Evolutionary conservation across 2,329 filamentous ascomycete species (phyloP).

Genomic region (Lasiodiplodia citricola): DNA sequence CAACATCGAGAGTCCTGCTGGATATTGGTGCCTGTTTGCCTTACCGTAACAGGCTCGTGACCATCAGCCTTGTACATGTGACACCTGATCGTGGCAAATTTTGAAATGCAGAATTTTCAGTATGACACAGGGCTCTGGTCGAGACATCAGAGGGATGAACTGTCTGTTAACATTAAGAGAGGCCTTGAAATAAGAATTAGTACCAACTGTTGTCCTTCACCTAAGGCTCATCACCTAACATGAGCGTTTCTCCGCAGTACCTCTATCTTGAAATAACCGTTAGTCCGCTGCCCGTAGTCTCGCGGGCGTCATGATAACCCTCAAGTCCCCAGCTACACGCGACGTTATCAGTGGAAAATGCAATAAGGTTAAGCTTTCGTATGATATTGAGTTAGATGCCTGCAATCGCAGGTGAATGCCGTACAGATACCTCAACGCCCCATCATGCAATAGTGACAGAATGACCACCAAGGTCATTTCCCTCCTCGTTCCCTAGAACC

Average conservation of each 20-base stretch:
- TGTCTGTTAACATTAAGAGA: no score
- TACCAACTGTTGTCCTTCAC: no score
- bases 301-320: background rate
- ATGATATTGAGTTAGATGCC: background rate
- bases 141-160: no score
- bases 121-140: no score
- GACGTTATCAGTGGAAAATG: background rate
- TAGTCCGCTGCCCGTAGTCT: background rate
- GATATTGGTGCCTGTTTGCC: background rate
- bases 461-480: background rate
- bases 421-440: background rate
- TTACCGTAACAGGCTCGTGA: background rate
- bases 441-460: conserved; percentile 6
- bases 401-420: background rate
- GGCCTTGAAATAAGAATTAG: no score
- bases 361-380: background rate
- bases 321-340: background rate
- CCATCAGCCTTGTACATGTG: background rate
- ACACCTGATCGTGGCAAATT: background rate
- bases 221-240: no score
- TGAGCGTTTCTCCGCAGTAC: no score
- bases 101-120: background rate
- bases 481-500: background rate
- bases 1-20: background rate
- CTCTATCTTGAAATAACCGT: no score